phyloP scores from a whole-genome alignment of 2,329 filamentous ascomycete genomes.

The Plenodomus lindquistii region DNA sequence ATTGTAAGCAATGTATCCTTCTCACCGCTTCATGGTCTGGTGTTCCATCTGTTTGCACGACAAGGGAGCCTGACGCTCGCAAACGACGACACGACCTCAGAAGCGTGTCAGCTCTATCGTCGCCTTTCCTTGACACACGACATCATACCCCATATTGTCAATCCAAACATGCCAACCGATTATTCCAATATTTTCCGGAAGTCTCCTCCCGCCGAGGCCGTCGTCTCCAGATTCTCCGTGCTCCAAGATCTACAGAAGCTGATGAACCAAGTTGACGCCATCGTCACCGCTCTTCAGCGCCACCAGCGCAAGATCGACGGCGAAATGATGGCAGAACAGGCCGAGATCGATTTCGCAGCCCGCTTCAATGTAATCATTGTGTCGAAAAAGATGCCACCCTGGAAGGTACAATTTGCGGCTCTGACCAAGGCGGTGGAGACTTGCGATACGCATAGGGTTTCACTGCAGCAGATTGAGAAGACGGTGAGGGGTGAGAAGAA shows the following conservation, averaged over 20 bases:
- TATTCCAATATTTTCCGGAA: too few relatives aligned
- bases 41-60: too few relatives aligned
- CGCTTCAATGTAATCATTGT: not conserved
- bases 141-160: not conserved
- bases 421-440: not conserved
- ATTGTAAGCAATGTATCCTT: too few relatives aligned
- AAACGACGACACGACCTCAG: too few relatives aligned
- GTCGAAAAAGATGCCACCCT: not conserved
- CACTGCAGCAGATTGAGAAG: not conserved
- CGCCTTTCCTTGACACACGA: not conserved
- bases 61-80: too few relatives aligned
- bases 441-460: not conserved
- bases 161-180: not conserved
- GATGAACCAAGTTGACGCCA: not conserved
- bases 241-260: not conserved
- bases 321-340: not conserved
- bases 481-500: not conserved
- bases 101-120: not conserved
- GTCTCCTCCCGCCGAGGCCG: too few relatives aligned
- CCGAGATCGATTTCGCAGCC: not conserved
- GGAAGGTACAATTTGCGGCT: not conserved
- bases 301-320: not conserved
- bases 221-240: not conserved
- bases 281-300: not conserved
- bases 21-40: too few relatives aligned